These are phyloP conservation scores for Globisporangium nagaii DNA, from an alignment of 352 stramenopile species.

Conservation along the genomic window DNA sequence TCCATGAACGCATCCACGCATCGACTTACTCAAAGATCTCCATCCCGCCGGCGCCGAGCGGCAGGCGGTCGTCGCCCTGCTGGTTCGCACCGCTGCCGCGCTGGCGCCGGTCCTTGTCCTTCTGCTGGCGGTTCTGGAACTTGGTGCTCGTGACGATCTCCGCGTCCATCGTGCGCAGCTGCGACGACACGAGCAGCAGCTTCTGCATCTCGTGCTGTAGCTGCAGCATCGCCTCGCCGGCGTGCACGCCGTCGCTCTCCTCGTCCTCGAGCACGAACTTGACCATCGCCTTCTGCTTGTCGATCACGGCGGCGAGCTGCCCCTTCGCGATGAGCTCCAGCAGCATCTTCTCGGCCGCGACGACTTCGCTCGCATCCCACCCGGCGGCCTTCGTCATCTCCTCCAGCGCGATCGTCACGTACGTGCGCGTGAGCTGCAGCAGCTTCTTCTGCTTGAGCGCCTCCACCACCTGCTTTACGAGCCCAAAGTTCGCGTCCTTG, in stretches of 20 bases:
- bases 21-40: slow-evolving; percentile 43
- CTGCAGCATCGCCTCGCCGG: slow-evolving; percentile 32
- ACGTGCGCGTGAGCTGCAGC: slow-evolving; percentile 70
- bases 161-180: slow-evolving; percentile 72
- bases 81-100: slow-evolving; percentile 37
- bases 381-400: slow-evolving; percentile 51
- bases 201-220: slow-evolving; percentile 76
- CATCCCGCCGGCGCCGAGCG: slow-evolving; percentile 34
- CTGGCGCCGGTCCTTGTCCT: slow-evolving; percentile 71
- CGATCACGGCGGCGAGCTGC: slow-evolving; percentile 60
- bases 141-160: slow-evolving; percentile 77
- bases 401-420: slow-evolving; percentile 64
- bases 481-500: slow-evolving; percentile 61
- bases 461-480: slow-evolving; percentile 73
- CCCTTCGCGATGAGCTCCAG: slow-evolving; percentile 44
- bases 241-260: slow-evolving; percentile 22
- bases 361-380: slow-evolving; percentile 25
- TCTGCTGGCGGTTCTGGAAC: slow-evolving; percentile 67
- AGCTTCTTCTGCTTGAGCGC: slow-evolving; percentile 69
- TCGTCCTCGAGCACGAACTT: slow-evolving; percentile 69
- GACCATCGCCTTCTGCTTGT: slow-evolving; percentile 74
- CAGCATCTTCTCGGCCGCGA: slow-evolving; percentile 54
- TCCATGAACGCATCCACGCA: not conserved
- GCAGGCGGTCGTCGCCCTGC: slow-evolving; percentile 34
- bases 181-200: slow-evolving; percentile 56